Evolutionary conservation across 345 rosid genomes (phyloP), one percentile per base, ranked within the genome.

Genomic region (Salix suchowensis): DNA sequence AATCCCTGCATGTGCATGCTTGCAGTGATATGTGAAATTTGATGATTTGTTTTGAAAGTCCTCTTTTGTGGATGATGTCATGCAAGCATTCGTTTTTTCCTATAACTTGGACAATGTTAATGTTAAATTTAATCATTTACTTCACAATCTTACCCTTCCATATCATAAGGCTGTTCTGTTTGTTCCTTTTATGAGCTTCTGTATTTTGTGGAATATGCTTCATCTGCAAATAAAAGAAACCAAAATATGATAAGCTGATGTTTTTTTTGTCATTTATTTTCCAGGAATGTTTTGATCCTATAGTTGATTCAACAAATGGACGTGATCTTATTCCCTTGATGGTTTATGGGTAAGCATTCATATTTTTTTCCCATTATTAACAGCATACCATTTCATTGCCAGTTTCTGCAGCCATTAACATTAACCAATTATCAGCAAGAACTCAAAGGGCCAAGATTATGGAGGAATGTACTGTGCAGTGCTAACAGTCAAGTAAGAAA

Each of bases 221-320:
- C 9, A 21, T 65, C 7, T 50, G 50, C 18, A 19, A 52, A 65
- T 32, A 14, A 1, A 30, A 67, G 36, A n/a, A 55, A 18, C 19
- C 60, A 50, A 73, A 69, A 26, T 67, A 52, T 46, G 60, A 34
- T 77, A 24, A 54, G 80, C 39, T 52, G 70, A 72, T 32, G 34
- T 74, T 67, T 64, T 64, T 76, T 30, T 74, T 66, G 70, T 74
- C 74, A 48, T 23, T 71, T 76, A 30, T 82, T 62, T 72, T 80
- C 55, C 89, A 95, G 97, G 98, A 91, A 68, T 85, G 92, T 64
- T 93, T 95, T 84, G 93, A 88, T 88, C 98, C 98, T 21, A 94
- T 94, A 68, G 85, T 86, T 69, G 97, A 89, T 73, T 73, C 84
- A 74, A 87, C 85, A 71, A 74, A 78, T 67, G 86, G 85, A 68